Base-by-base conservation (phyloP, 306 rosid genomes). In the Acmispon strigosus region DNA sequence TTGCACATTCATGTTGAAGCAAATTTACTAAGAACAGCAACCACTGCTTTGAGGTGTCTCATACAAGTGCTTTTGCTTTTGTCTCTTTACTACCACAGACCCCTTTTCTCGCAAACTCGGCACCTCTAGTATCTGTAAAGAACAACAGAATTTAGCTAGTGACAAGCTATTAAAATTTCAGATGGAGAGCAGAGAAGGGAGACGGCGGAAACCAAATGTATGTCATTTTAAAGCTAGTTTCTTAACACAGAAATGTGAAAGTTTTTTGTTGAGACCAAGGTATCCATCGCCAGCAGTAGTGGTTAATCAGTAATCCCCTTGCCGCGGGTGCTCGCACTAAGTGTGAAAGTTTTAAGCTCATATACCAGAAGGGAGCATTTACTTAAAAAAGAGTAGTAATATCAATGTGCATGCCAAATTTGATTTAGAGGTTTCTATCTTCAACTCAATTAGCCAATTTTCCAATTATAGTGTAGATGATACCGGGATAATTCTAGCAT, bases 81-180 rank as follows among this genome's bases (percentile, higher is more conserved):
- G 96, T 79, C 81, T 88, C 87, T 78, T 88, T 69, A 83, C 88
- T 13, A 61, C 76, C 12, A 65, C 75, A 0, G 91, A 91, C 62
- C 92, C 96, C 22, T 82, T 91, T 75, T 91, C 96, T 16, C 90
- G 75, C 67, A 85, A 84, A 72, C 83, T 82, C 0, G 96, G 88
- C 10, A 91, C 89, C 70, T 91, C 89, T 66, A 91, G 56, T 61
- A 91, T 84, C 97, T 88, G 88, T 9, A 82, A 79, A 57, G 32
- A 69, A 63, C 39, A 59, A 32, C 22, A 57, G 48, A 34, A 48
- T 15, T 24, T 13, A 68, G 34, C 51, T 36, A 60, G 41, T 72
- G 24, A 22, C 2, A n/a, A n/a, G n/a, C n/a, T n/a, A n/a, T n/a
- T n/a, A n/a, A n/a, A n/a, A n/a, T n/a, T n/a, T n/a, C n/a, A 27